Evolutionary conservation across 306 rosid species (phyloP), one percentile per base, ranked within the genome.

Genomic region (Erythrophleum fordii): DNA sequence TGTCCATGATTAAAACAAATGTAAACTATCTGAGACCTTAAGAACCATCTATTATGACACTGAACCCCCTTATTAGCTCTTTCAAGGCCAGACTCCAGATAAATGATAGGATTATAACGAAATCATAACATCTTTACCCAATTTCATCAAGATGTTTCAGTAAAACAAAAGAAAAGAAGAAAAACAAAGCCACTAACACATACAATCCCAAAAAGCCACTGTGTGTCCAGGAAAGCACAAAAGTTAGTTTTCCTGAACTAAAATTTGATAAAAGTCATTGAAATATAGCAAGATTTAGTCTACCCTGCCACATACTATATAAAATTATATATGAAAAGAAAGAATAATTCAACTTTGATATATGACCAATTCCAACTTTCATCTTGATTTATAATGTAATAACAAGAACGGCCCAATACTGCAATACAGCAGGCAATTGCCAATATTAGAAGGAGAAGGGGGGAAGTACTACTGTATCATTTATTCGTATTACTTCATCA

Each of bases 1-100:
- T 16, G 6, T 48, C 55, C 20, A 18, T 51, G 69, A 69, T 53
- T 73, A 34, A 76, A 51, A 51, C 29, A 76, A 80, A 62, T 41
- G 35, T 11, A 5, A 80, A 64, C 44, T 42, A 62, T 66, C 16
- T 39, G 69, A 60, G 29, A 52, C 34, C 11, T 37, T 73, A 74
- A 67, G 73, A 53, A 52, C 70, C 76, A 52, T 75, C 45, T 73
- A 70, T 28, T 12, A 49, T 60, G 45, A 69, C 41, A 70, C 11
- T 41, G 26, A 76, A 65, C 67, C 20, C 44, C 44, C 52, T 29
- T 37, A 76, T 35, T 41, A 52, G 39, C 42, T 48, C 44, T 18
- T 76, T 35, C 61, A 52, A 25, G 44, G 72, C 66, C 56, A 61
- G 75, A 51, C 9, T 66, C 58, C 17, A 39, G 55, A 31, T 28